These are phyloP conservation scores for Irpex sp. DNA, from an alignment of 1,284 basidiomycete genomes.

Conservation along the genomic window DNA sequence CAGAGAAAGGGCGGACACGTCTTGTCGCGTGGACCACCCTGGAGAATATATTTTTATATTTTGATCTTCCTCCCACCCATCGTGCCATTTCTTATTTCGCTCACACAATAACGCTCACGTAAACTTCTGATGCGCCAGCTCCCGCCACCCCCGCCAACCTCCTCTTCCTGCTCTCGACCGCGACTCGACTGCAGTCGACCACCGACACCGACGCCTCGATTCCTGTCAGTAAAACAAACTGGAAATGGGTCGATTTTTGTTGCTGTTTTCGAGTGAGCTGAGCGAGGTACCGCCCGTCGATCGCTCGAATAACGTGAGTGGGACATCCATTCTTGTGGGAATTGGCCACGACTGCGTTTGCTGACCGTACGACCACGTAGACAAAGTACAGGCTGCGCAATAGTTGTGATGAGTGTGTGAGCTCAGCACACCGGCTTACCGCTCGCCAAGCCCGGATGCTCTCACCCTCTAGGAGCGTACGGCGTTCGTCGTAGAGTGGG, in stretches of 20 bases:
- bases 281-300: neutral
- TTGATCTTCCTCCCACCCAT: conserved; percentile 6
- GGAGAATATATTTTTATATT: neutral
- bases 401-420: neutral
- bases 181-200: neutral
- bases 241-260: neutral
- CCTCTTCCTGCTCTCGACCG: neutral
- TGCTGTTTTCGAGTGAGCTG: neutral
- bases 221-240: neutral
- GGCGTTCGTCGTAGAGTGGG: no score
- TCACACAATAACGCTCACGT: conserved; percentile 3
- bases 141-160: neutral
- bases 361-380: neutral
- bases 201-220: neutral
- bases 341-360: neutral
- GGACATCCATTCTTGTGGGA: neutral
- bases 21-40: conserved; percentile 2
- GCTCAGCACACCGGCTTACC: neutral
- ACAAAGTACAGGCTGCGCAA: neutral
- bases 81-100: conserved; percentile 9
- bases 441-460: neutral
- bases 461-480: neutral
- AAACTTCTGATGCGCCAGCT: conserved; percentile 1
- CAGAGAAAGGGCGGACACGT: conserved; percentile 4
- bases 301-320: neutral